A percentile compares a stretch with the other conserved stretches of the same genome.
phyloP scores from a whole-genome alignment of 106 monocot genomes.

The Vanilla planifolia region DNA sequence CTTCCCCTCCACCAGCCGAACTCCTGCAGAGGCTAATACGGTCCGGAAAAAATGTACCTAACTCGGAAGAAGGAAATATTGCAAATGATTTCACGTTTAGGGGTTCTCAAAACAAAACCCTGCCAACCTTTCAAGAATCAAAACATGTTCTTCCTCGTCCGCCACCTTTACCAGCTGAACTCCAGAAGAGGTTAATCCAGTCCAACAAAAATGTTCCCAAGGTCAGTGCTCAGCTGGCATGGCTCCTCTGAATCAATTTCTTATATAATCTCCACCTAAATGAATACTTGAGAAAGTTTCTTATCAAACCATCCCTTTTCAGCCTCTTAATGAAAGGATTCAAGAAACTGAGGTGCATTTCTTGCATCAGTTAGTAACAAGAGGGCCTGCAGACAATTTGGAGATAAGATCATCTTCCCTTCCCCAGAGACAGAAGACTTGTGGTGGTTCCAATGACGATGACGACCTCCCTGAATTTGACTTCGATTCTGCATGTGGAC shows the following conservation, averaged over 20 bases:
- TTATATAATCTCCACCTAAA: too few species aligned
- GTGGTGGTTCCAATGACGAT: slow-evolving; percentile 17
- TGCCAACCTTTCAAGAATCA: too few species aligned
- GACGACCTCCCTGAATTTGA: slow-evolving; percentile 82
- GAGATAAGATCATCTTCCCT: not conserved
- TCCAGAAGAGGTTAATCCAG: slow-evolving; percentile 9
- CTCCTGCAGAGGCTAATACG: too few species aligned
- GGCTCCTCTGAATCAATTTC: not conserved
- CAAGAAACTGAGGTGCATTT: slow-evolving; percentile 1
- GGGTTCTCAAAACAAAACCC: too few species aligned
- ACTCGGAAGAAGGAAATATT: too few species aligned
- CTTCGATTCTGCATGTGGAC: slow-evolving; percentile 41
- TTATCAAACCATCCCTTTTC: not conserved
- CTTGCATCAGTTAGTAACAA: not conserved
- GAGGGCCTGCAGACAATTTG: not conserved
- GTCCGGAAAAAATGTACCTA: too few species aligned
- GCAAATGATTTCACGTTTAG: too few species aligned
- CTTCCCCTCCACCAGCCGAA: too few species aligned
- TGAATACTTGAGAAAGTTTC: not conserved
- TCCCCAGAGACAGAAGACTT: slow-evolving; percentile 2
- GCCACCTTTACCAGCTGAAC: slow-evolving; percentile 12
- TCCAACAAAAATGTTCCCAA: slow-evolving; percentile 10
- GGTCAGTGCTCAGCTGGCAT: not conserved
- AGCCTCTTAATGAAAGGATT: not conserved
- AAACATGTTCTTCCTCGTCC: too few species aligned